These are phyloP conservation scores for Hypoxylon sp. DNA, from an alignment of 2,329 filamentous ascomycete genomes.

Conservation along the genomic window DNA sequence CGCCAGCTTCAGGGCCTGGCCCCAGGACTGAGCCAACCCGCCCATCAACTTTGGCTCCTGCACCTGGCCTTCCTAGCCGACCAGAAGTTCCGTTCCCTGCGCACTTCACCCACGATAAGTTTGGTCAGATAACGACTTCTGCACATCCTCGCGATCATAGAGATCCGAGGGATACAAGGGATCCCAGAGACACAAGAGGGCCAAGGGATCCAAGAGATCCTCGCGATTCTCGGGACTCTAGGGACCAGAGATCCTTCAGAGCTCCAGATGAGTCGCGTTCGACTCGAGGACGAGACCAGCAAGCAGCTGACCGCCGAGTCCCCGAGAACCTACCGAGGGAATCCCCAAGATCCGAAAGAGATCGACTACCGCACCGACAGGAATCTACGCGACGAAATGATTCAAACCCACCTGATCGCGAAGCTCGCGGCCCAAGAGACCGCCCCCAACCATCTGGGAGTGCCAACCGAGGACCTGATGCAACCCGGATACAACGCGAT, in stretches of 20 bases:
- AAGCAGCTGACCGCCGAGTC: constrained; percentile 60
- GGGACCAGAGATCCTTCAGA: constrained; percentile 59
- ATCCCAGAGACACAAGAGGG: constrained; percentile 50
- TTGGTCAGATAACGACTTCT: constrained; percentile 57
- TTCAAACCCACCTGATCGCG: constrained; percentile 59
- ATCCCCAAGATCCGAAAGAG: constrained; percentile 58
- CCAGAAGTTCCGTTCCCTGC: constrained; percentile 71
- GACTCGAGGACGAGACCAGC: constrained; percentile 61
- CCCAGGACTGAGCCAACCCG: constrained; percentile 55
- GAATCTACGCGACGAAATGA: constrained; percentile 52
- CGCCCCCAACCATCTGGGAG: constrained; percentile 50
- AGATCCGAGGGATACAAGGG: constrained; percentile 54
- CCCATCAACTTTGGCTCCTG: constrained; percentile 50
- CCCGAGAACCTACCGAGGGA: constrained; percentile 58
- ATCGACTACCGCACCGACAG: constrained; percentile 54
- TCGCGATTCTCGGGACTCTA: constrained; percentile 56
- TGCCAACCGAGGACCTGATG: constrained; percentile 49
- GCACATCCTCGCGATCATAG: constrained; percentile 52
- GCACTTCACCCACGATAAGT: constrained; percentile 64
- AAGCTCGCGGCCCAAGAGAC: constrained; percentile 53
- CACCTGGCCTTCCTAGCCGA: constrained; percentile 66
- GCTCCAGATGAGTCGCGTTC: constrained; percentile 60
- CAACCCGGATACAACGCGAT: constrained; percentile 49
- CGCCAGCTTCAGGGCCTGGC: constrained; percentile 43
- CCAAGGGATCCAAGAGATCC: constrained; percentile 59